A percentile compares a stretch with the other conserved stretches of the same genome.
These are phyloP conservation scores for Citrus reticulata DNA, from an alignment of 345 rosid species.

Conservation along the genomic window DNA sequence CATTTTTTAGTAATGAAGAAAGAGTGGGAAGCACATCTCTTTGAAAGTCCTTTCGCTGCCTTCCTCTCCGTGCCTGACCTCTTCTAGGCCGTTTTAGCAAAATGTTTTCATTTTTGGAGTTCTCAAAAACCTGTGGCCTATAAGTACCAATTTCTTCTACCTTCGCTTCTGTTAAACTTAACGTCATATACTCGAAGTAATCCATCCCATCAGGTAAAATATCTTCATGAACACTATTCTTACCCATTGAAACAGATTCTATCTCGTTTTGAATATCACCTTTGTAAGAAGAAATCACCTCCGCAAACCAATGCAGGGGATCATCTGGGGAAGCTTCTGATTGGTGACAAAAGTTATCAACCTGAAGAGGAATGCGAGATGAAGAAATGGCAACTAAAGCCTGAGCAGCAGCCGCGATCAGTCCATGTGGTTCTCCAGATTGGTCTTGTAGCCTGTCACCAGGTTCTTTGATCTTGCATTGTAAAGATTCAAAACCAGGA, in stretches of 20 bases:
- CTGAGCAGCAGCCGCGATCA: conserved; percentile 48
- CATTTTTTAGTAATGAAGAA: conserved; percentile 52
- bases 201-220: conserved; percentile 35
- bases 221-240: conserved; percentile 12
- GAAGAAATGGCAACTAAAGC: conserved; percentile 56
- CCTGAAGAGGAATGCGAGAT: conserved; percentile 21
- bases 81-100: conserved; percentile 46
- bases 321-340: conserved; percentile 20
- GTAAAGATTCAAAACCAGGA: conserved; percentile 14
- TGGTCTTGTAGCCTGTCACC: conserved; percentile 14
- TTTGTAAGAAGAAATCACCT: conserved; percentile 27
- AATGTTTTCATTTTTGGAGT: conserved; percentile 31
- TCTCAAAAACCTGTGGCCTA: conserved; percentile 33
- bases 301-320: conserved; percentile 68
- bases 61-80: conserved; percentile 66
- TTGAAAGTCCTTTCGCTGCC: conserved; percentile 74
- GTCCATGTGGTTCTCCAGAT: conserved; percentile 14
- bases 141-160: conserved; percentile 34
- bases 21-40: conserved; percentile 71
- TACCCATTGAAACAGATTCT: not conserved
- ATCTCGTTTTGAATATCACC: conserved; percentile 20
- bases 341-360: not conserved
- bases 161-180: conserved; percentile 50
- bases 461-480: conserved; percentile 23
- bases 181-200: conserved; percentile 63